Percentiles rank a stretch among this genome's conserved stretches.
Evolutionary conservation across 2,329 filamentous ascomycete species (phyloP).

Genomic region (Zymoseptoria crescenta): DNA sequence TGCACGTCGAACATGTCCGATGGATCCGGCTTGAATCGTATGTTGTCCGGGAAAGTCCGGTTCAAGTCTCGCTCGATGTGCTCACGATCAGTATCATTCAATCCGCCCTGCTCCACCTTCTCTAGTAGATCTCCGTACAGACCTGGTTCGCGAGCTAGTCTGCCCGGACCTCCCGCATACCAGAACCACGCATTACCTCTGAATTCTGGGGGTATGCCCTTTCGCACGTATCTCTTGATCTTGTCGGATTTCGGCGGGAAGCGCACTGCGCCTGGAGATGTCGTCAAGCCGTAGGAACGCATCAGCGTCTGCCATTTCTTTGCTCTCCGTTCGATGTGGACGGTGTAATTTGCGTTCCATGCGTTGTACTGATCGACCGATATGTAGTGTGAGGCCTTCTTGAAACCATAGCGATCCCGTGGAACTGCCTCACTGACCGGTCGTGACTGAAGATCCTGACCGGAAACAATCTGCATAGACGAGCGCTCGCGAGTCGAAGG

Average conservation of each 20-base stretch:
- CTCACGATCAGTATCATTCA: conserved; percentile 69
- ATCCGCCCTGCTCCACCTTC: conserved; percentile 50
- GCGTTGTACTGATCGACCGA: conserved; percentile 68
- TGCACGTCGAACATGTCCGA: conserved; percentile 22
- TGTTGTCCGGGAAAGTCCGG: conserved; percentile 89
- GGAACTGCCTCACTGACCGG: conserved; percentile 24
- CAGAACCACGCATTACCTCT: conserved; percentile 96
- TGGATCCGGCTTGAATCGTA: conserved; percentile 70
- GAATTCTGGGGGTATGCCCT: conserved; percentile 90
- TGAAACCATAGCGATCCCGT: conserved; percentile 85
- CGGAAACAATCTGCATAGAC: conserved; percentile 14
- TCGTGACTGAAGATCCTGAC: conserved; percentile 3
- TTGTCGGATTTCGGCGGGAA: conserved; percentile 78
- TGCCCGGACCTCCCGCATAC: conserved; percentile 79
- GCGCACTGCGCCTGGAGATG: conserved; percentile 55
- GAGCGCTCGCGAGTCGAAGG: conserved; percentile 4
- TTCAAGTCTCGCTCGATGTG: conserved; percentile 91
- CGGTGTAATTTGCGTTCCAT: conserved; percentile 69
- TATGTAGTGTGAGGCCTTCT: conserved; percentile 75
- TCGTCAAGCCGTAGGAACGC: conserved; percentile 66
- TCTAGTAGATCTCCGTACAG: conserved; percentile 66
- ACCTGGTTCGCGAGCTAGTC: conserved; percentile 66
- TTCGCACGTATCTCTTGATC: conserved; percentile 82
- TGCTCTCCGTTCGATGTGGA: conserved; percentile 64
- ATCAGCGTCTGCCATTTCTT: conserved; percentile 78